These are phyloP conservation scores for Bipolaris victoriae DNA, from an alignment of 2,329 filamentous ascomycete genomes.

Conservation along the genomic window DNA sequence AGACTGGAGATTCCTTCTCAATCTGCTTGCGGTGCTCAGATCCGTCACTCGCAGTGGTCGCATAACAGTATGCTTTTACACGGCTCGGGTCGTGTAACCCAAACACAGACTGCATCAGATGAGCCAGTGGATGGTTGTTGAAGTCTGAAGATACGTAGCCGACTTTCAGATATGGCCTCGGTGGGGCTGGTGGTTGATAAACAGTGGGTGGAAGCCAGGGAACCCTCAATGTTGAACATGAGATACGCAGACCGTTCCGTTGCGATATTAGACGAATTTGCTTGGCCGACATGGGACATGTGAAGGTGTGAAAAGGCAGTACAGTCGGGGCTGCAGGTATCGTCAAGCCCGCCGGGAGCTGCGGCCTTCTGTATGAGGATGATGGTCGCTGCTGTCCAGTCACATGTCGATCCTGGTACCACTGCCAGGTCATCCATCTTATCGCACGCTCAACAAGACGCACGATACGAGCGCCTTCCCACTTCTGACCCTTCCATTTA, in stretches of 20 bases:
- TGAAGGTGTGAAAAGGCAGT: conserved; percentile 96
- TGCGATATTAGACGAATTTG: conserved; percentile 95
- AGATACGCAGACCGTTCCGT: conserved; percentile 90
- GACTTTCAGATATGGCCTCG: conserved; percentile 81
- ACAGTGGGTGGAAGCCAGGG: conserved; percentile 85
- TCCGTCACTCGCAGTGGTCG: conserved; percentile 88
- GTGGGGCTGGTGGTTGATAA: conserved; percentile 83
- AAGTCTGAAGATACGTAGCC: conserved; percentile 98
- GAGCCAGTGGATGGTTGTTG: conserved; percentile 95
- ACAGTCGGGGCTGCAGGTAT: conserved; percentile 92
- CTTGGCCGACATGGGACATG: conserved; percentile 86
- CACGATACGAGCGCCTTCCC: conserved; percentile 87
- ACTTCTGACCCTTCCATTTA: conserved; percentile 73
- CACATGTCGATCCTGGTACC: conserved; percentile 85
- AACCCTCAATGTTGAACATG: conserved; percentile 82
- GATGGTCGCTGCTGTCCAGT: conserved; percentile 61
- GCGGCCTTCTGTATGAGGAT: conserved; percentile 72
- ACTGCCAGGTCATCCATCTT: conserved; percentile 77
- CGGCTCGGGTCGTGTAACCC: conserved; percentile 78
- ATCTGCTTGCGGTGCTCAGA: conserved; percentile 92
- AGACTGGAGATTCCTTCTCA: conserved; percentile 88
- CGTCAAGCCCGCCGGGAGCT: conserved; percentile 72
- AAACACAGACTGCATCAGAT: conserved; percentile 98
- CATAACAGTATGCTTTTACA: conserved; percentile 91
- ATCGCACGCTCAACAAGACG: conserved; percentile 84